These are phyloP conservation scores for Pittosporum tobira DNA, from an alignment of 129 eudicot species.

Conservation along the genomic window DNA sequence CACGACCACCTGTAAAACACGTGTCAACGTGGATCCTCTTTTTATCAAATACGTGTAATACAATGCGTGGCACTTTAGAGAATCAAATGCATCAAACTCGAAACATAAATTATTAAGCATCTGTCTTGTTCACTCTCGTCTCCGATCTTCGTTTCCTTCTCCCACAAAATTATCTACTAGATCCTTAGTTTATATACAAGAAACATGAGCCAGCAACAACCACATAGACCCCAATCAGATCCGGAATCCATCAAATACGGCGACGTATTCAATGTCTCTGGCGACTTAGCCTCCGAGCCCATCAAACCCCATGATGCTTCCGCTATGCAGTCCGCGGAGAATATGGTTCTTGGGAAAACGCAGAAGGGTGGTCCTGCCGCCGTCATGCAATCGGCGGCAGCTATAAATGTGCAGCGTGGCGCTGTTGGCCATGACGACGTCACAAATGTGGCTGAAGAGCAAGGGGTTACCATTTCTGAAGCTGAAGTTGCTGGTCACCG, in stretches of 20 bases:
- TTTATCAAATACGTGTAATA: too few relatives aligned
- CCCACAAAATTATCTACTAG: too few relatives aligned
- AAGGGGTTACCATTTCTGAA: slow-evolving; percentile 30
- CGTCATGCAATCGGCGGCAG: slow-evolving; percentile 55
- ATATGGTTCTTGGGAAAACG: slow-evolving; percentile 31
- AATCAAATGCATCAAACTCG: too few relatives aligned
- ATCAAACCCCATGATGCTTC: slow-evolving; percentile 59
- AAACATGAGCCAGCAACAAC: slow-evolving; percentile 35
- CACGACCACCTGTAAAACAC: too few relatives aligned
- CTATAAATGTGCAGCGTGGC: too few relatives aligned
- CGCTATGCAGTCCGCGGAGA: slow-evolving; percentile 63
- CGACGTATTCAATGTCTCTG: slow-evolving; percentile 55
- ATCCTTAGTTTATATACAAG: not conserved
- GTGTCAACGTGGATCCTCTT: too few relatives aligned
- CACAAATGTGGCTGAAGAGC: slow-evolving; percentile 15
- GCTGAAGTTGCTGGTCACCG: slow-evolving; percentile 30
- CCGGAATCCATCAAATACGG: slow-evolving; percentile 46
- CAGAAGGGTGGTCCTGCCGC: slow-evolving; percentile 60
- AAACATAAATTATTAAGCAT: too few relatives aligned
- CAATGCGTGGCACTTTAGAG: too few relatives aligned
- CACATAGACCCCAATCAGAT: slow-evolving; percentile 16
- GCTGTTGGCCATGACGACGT: slow-evolving; percentile 28
- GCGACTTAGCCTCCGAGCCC: slow-evolving; percentile 39
- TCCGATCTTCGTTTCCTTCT: too few relatives aligned
- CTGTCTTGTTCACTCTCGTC: not conserved